These are phyloP conservation scores for Capsicum pubescens DNA, from an alignment of 257 asterid genomes.

Conservation along the genomic window DNA sequence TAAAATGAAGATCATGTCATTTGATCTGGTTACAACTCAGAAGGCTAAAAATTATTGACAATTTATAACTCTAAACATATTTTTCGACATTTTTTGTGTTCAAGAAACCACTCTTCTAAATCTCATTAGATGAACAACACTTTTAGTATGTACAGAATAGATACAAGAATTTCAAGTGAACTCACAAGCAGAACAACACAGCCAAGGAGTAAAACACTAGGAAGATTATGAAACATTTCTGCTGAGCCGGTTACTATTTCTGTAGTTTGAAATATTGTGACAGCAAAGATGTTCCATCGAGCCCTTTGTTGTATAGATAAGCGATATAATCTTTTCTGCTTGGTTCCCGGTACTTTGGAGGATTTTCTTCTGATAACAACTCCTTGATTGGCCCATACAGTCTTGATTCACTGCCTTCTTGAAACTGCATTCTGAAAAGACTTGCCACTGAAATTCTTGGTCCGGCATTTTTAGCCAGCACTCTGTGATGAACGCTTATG, in stretches of 20 bases:
- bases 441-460: conserved; percentile 50
- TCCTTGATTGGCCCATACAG: conserved; percentile 46
- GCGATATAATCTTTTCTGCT: conserved; percentile 31
- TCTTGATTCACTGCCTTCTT: conserved; percentile 24
- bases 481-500: conserved; percentile 43
- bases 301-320: conserved; percentile 25
- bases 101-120: background rate
- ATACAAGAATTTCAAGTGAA: background rate
- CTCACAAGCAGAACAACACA: background rate
- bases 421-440: conserved; percentile 32
- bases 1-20: background rate
- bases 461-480: conserved; percentile 34
- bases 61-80: background rate
- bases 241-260: background rate
- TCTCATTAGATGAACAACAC: background rate
- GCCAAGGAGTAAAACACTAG: background rate
- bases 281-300: conserved; percentile 33
- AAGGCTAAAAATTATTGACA: background rate
- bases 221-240: background rate
- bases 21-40: background rate
- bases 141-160: background rate
- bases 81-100: background rate
- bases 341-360: conserved; percentile 37
- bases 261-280: conserved; percentile 31
- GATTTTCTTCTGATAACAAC: conserved; percentile 44